Base-by-base conservation (phyloP, 768 basidiomycete species). In the Stropharia rugosoannulata region DNA sequence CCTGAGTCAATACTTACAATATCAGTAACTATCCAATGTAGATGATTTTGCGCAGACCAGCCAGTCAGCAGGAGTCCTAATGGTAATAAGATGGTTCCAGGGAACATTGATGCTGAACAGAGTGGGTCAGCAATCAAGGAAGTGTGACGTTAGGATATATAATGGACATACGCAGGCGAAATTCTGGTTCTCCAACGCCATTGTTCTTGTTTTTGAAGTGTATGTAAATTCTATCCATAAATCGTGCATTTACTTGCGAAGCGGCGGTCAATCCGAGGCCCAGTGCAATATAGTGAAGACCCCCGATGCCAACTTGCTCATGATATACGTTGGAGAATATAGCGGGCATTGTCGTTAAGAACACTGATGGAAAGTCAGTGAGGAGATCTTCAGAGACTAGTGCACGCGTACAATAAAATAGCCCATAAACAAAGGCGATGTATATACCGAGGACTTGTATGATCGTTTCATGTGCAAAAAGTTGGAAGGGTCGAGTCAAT, bases 1-100 rank as follows among this genome's bases (percentile, higher is more conserved):
- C 49, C 36, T 7, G 52, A 42, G 46, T 16, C 25, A 27, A 62
- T 36, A 54, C 82, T 55, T 59, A 86, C 87, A 22, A 90, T 75
- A 60, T 90, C 87, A 2, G 83, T 79, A 0, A 73, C 84, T 44
- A 92, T 82, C 91, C 91, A 94, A 57, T 82, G 83, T 0, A 85
- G 66, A 10, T 72, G 65, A 0, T 73, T 61, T 59, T 87, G 71
- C 3, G 85, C 84, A 0, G 81, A 73, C 89, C 90, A 93, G 1
- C 91, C 90, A 8, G 82, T 67, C 8, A 93, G 73, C 16, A 93
- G 68, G 10, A 92, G 69, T 0, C 90, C 90, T 12, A 82, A 67
- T 0, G 93, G 90, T 10, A 91, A 72, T 3, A 84, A 10, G 19
- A 87, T 58, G 0, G 82, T 80, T 0, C 82, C 85, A 4, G 82